phyloP scores from a whole-genome alignment of 306 rosid species.

The Prunus persica region DNA sequence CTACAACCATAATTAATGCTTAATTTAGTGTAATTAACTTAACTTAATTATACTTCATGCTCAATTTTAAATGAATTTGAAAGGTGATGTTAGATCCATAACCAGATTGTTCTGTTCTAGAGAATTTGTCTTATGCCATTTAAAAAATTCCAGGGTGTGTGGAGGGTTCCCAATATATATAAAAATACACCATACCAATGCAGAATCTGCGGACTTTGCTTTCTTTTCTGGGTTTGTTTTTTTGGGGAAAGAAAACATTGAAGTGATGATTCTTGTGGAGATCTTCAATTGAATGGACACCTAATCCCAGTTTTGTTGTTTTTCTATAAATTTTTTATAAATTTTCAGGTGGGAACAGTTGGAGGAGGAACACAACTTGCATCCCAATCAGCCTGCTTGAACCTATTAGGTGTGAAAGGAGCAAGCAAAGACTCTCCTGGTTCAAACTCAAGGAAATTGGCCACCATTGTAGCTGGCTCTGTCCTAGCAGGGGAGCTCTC shows the following conservation, averaged over 20 bases:
- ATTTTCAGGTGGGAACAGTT: slow-evolving; percentile 22
- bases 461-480: slow-evolving; percentile 24
- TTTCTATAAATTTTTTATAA: neutral
- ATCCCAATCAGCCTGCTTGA: slow-evolving; percentile 22
- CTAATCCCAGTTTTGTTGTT: neutral
- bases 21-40: neutral
- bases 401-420: slow-evolving; percentile 21
- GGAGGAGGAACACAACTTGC: slow-evolving; percentile 31
- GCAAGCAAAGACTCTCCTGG: slow-evolving; percentile 21
- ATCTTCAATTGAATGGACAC: neutral
- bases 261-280: neutral
- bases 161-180: neutral
- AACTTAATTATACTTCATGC: neutral
- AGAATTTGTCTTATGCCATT: neutral
- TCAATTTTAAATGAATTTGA: neutral
- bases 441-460: slow-evolving; percentile 21
- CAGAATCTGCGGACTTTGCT: neutral
- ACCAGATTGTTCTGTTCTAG: neutral
- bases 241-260: neutral
- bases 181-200: neutral
- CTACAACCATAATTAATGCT: neutral
- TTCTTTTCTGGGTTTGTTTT: neutral
- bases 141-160: neutral
- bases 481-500: slow-evolving; percentile 24
- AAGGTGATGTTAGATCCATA: neutral